Percentiles rank a stretch among this genome's conserved stretches.
Evolutionary conservation across 225 moss, liverwort and hornwort species (phyloP).

Genomic region (Polytrichum commune): DNA sequence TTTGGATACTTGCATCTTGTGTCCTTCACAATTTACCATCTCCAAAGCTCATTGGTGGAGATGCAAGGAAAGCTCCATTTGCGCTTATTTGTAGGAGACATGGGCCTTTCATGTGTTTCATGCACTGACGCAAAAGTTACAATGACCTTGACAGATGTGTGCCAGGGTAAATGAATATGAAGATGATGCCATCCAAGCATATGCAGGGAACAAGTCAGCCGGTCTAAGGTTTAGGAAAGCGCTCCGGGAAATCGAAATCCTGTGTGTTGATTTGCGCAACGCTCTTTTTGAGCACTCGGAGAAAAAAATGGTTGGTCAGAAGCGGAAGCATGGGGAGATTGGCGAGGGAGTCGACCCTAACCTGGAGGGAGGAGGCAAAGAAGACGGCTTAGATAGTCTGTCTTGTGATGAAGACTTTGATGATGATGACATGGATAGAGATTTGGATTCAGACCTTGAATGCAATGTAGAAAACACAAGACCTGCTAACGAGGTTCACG

Average conservation of each 20-base stretch:
- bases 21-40: too few relatives aligned
- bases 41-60: too few relatives aligned
- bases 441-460: slow-evolving; percentile 39
- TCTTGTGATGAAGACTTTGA: slow-evolving; percentile 45
- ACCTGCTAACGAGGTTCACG: slow-evolving; percentile 38
- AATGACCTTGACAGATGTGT: slow-evolving; percentile 62
- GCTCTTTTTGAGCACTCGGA: slow-evolving; percentile 92
- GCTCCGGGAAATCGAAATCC: slow-evolving; percentile 80
- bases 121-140: too few relatives aligned
- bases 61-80: too few relatives aligned
- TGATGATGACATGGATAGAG: slow-evolving; percentile 36
- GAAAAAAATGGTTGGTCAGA: slow-evolving; percentile 44
- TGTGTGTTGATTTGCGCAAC: slow-evolving; percentile 91
- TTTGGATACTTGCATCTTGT: too few relatives aligned
- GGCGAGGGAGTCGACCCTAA: slow-evolving; percentile 24
- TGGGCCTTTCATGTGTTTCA: too few relatives aligned
- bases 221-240: slow-evolving; percentile 95
- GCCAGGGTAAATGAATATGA: slow-evolving; percentile 93
- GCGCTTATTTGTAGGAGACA: too few relatives aligned
- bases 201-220: slow-evolving; percentile 95
- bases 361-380: slow-evolving; percentile 18
- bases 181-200: slow-evolving; percentile 94
- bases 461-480: slow-evolving; percentile 17
- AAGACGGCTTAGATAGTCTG: slow-evolving; percentile 33
- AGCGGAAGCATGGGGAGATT: slow-evolving; percentile 35